Evolutionary conservation across 2,329 filamentous ascomycete species (phyloP).

Genomic region (Amauroascus verrucosus): DNA sequence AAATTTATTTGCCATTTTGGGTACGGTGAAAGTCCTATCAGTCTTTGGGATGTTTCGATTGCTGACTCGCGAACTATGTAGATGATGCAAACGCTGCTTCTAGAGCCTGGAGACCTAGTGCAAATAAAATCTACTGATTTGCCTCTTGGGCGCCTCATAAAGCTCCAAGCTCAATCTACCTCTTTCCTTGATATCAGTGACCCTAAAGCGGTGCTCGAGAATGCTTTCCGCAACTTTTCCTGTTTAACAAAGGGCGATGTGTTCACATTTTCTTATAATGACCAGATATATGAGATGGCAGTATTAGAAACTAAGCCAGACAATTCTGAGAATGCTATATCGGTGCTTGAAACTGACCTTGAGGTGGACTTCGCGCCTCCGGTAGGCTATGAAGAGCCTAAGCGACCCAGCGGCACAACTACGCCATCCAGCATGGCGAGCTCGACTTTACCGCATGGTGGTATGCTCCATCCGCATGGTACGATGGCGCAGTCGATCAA

Average conservation of each 20-base stretch:
- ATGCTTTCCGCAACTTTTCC: conserved; percentile 90
- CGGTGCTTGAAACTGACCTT: conserved; percentile 92
- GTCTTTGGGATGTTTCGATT: neutral
- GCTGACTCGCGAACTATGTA: conserved; percentile 29
- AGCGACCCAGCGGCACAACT: conserved; percentile 68
- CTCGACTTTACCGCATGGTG: conserved; percentile 52
- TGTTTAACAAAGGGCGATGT: conserved; percentile 87
- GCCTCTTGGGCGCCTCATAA: conserved; percentile 82
- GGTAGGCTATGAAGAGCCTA: conserved; percentile 85
- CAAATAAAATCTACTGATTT: conserved; percentile 93
- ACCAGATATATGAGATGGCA: conserved; percentile 82
- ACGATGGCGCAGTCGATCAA: conserved; percentile 98
- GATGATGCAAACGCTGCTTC: conserved; percentile 85
- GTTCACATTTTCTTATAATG: conserved; percentile 95
- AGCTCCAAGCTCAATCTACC: conserved; percentile 86
- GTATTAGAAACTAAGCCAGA: conserved; percentile 89
- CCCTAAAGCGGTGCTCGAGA: conserved; percentile 92
- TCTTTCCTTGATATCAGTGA: conserved; percentile 95
- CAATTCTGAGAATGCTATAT: conserved; percentile 68
- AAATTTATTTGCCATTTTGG: conserved; percentile 94
- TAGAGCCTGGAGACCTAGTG: conserved; percentile 88
- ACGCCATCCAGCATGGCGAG: conserved; percentile 62
- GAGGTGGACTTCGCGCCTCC: conserved; percentile 93
- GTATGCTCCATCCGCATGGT: conserved; percentile 70
- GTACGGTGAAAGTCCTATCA: conserved; percentile 38